A percentile compares a stretch with the other conserved stretches of the same genome.
These are phyloP conservation scores for Leccinum subgranulosum DNA, from an alignment of 768 basidiomycete species.

Conservation along the genomic window DNA sequence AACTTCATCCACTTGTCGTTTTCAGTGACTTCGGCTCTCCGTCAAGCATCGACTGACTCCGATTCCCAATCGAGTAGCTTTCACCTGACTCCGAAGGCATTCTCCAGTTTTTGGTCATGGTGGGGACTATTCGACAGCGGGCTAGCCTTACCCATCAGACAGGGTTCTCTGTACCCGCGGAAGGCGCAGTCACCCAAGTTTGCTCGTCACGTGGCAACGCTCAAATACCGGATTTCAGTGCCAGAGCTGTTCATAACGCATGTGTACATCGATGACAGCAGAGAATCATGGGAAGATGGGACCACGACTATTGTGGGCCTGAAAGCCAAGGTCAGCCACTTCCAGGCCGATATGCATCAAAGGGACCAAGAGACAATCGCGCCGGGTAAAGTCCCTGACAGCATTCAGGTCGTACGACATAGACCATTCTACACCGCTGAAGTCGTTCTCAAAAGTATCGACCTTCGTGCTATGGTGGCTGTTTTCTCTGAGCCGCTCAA, in stretches of 20 bases:
- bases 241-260: conserved; percentile 83
- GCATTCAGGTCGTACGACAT: conserved; percentile 60
- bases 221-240: conserved; percentile 84
- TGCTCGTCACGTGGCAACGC: conserved; percentile 80
- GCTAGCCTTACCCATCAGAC: conserved; percentile 80
- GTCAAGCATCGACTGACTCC: conserved; percentile 14
- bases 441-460: conserved; percentile 71
- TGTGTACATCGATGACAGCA: conserved; percentile 76
- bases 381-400: conserved; percentile 51
- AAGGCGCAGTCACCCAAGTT: conserved; percentile 81
- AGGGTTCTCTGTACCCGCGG: conserved; percentile 77
- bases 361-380: conserved; percentile 76
- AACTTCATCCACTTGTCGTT: conserved; percentile 92
- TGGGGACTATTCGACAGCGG: conserved; percentile 80
- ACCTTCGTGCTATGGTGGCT: conserved; percentile 76
- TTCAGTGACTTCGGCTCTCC: conserved; percentile 71
- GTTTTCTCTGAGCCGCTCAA: conserved; percentile 73
- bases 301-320: conserved; percentile 79
- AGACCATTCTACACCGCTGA: conserved; percentile 90
- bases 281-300: conserved; percentile 79
- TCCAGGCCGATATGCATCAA: conserved; percentile 92
- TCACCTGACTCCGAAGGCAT: conserved; percentile 81
- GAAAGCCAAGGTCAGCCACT: conserved; percentile 76
- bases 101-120: conserved; percentile 92
- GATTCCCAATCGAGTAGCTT: conserved; percentile 57